Percentiles rank a stretch among this genome's conserved stretches.
These are phyloP conservation scores for Starmerella bombicola DNA, from an alignment of 805 yeast species.

Conservation along the genomic window DNA sequence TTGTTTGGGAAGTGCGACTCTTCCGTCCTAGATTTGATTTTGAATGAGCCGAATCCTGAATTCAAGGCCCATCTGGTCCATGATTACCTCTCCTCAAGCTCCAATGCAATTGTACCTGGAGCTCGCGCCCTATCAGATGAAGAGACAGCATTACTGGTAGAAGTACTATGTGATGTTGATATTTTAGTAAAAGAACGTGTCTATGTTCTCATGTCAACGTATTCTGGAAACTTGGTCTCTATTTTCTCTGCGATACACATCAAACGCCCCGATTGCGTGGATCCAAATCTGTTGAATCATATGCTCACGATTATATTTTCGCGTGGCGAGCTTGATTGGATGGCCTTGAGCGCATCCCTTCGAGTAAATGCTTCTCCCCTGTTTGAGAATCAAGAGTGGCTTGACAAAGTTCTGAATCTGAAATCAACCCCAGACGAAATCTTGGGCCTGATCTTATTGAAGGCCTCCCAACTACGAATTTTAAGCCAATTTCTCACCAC, in stretches of 20 bases:
- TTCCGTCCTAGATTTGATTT: neutral
- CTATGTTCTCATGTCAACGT: neutral
- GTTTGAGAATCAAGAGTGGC: neutral
- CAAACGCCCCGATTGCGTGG: neutral
- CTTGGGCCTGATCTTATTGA: constrained; percentile 1
- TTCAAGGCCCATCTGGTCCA: neutral
- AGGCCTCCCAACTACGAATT: constrained; percentile 4
- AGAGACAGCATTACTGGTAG: neutral
- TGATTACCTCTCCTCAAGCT: neutral
- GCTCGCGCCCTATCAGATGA: neutral
- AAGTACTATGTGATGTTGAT: constrained; percentile 2
- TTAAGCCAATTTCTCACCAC: constrained; percentile 3
- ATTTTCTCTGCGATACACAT: constrained; percentile 3
- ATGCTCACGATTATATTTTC: neutral
- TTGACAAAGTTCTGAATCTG: neutral
- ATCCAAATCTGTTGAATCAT: constrained; percentile 3
- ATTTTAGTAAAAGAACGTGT: constrained; percentile 11
- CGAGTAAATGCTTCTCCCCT: constrained; percentile 7
- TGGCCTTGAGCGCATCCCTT: constrained; percentile 3
- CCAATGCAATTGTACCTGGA: neutral
- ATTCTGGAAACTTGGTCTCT: constrained; percentile 5
- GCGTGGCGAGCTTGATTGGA: constrained; percentile 1
- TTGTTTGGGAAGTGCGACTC: constrained; percentile 5
- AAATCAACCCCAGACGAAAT: neutral
- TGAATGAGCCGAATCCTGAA: constrained; percentile 1